Conservation (phyloP, 495 filamentous ascomycete genomes). For the Collariella sp. region DNA sequence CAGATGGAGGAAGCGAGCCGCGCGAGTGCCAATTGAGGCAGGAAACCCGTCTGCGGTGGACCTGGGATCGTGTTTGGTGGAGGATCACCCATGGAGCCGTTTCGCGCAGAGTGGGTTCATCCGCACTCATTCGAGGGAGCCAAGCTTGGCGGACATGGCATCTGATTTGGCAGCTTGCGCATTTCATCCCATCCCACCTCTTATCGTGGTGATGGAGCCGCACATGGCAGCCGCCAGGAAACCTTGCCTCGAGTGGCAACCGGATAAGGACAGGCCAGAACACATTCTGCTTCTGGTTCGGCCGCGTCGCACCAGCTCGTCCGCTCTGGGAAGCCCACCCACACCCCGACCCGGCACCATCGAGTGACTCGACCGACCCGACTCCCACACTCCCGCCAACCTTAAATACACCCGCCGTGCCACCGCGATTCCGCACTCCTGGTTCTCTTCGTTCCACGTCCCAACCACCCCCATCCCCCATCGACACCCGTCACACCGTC, state of each 20-base stretch:
- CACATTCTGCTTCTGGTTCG: slow-evolving; percentile 11
- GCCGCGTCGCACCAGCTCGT: neutral
- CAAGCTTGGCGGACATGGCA: neutral
- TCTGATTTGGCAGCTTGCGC: neutral
- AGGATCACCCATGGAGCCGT: neutral
- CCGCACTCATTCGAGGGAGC: neutral
- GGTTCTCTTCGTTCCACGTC: neutral
- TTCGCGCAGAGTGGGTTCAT: neutral
- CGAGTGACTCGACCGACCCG: neutral
- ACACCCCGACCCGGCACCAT: neutral
- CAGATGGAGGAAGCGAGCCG: neutral
- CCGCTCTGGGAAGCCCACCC: too few species aligned
- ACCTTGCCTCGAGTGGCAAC: neutral
- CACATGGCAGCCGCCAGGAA: slow-evolving; percentile 6
- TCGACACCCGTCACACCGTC: neutral
- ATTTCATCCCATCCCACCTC: neutral
- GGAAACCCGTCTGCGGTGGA: neutral
- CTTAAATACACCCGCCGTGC: slow-evolving; percentile 1
- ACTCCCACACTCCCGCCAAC: neutral
- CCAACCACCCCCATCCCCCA: neutral
- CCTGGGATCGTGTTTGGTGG: neutral
- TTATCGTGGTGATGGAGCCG: slow-evolving; percentile 5
- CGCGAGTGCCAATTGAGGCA: neutral
- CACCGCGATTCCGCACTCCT: neutral
- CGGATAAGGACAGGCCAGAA: slow-evolving; percentile 1